Base-by-base conservation (phyloP, 2,329 filamentous ascomycete species). In the Penicillium capsulatum region DNA sequence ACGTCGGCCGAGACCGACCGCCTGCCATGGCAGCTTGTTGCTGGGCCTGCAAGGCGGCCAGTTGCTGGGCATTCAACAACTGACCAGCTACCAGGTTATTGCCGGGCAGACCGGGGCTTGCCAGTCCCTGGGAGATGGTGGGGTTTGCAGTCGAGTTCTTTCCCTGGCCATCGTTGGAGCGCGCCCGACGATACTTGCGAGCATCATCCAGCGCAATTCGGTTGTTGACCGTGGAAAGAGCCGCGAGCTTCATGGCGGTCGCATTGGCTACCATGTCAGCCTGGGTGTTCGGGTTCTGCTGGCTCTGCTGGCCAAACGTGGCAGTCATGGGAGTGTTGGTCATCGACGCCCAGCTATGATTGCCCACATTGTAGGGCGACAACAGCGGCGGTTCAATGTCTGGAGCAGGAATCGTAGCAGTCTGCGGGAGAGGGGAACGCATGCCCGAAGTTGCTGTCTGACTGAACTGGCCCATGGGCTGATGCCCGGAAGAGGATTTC, bases 211-310 rank as follows among this genome's bases (percentile, higher is more conserved):
- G 75, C 36, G 92, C 90, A 58, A 98, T 95, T 29, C 92, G 86
- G 66, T 97, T 98, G 72, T 97, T 98, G 34, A 98, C 92, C 2
- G 92, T 98, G 4, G 91, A 97, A 31, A 98, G 74, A 13, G 92
- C 92, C 31, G 92, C 92, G 36, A 98, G 78, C 67, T 98, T 98
- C 92, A 98, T 98, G 15, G 92, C 92, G 11, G 92, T 97, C 17
- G 92, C 92, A 61, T 97, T 98, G 43, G 92, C 92, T 42, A 98
- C 85, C 91, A 97, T 97, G 59, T 98, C 92, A 11, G 89, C 90
- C 64, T 96, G 90, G 40, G 77, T 82, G 47, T 72, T 73, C 22
- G 52, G 50, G 24, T 54, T 56, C 29, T 55, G 45, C 13, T 50
- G 55, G 35, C 49, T 53, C 32, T 61, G 57, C 45, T 75, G 65